phyloP scores from a whole-genome alignment of 208 protist genomes.

The Leishmania major region DNA sequence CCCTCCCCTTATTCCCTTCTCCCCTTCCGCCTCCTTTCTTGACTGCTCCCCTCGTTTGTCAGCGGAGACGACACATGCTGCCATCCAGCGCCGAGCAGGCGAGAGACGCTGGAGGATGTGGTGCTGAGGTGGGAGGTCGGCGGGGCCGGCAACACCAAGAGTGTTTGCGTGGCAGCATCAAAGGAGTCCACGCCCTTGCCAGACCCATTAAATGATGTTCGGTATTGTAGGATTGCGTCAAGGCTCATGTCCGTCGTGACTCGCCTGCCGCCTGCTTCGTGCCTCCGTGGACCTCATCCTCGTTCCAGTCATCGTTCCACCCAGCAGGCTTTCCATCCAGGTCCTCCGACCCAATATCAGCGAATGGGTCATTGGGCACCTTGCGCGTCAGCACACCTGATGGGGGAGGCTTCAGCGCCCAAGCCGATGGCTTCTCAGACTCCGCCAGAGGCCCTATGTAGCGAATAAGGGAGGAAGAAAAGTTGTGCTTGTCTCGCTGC shows the following conservation, averaged over 20 bases:
- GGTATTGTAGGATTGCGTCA: background rate
- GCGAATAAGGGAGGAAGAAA: conserved; percentile 62
- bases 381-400: conserved; percentile 26
- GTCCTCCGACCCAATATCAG: conserved; percentile 11
- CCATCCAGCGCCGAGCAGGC: background rate
- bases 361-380: conserved; percentile 33
- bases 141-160: background rate
- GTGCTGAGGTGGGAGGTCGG: background rate
- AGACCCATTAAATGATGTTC: background rate
- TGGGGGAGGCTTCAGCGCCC: conserved; percentile 16
- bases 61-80: background rate
- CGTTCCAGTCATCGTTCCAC: conserved; percentile 46
- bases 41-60: background rate
- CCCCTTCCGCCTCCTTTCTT: background rate
- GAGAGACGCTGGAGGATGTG: background rate
- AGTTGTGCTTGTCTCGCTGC: conserved; percentile 42
- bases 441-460: conserved; percentile 61
- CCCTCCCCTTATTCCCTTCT: background rate
- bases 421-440: conserved; percentile 2
- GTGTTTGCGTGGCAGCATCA: background rate
- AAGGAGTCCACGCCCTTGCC: background rate
- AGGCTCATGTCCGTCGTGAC: background rate
- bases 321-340: conserved; percentile 4
- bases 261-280: background rate
- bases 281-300: conserved; percentile 9